phyloP scores from a whole-genome alignment of 2,329 filamentous ascomycete species.

The Xylaria sp. region DNA sequence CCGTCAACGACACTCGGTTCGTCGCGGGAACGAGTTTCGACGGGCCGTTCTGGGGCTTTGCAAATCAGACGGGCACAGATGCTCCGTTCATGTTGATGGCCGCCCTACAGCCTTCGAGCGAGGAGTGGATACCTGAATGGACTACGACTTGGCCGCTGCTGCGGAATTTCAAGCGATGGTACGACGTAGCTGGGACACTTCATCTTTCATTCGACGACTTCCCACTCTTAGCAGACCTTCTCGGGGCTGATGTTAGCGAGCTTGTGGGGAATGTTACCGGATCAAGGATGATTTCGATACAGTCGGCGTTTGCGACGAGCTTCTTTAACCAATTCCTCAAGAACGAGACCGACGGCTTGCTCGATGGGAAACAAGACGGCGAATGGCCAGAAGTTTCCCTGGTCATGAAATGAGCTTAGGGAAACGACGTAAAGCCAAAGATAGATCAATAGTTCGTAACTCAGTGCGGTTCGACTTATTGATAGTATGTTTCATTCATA shows the following conservation, averaged over 20 bases:
- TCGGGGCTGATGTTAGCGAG: not conserved
- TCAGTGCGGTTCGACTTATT: too few relatives aligned
- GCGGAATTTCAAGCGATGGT: slow-evolving; percentile 16
- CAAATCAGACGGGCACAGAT: slow-evolving; percentile 12
- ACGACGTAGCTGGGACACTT: slow-evolving; percentile 14
- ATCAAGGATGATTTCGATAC: slow-evolving; percentile 21
- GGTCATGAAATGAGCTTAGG: not conserved
- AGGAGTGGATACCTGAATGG: slow-evolving; percentile 11
- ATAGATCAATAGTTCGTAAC: not conserved
- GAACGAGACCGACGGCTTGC: not conserved
- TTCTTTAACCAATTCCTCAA: slow-evolving; percentile 30
- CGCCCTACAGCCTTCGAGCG: slow-evolving; percentile 8
- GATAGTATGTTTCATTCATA: not conserved
- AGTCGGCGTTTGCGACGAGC: slow-evolving; percentile 15
- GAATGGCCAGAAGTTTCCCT: slow-evolving; percentile 21
- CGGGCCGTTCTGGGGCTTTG: slow-evolving; percentile 23
- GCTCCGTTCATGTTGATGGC: slow-evolving; percentile 15
- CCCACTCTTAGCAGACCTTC: slow-evolving; percentile 5
- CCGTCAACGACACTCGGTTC: slow-evolving; percentile 25
- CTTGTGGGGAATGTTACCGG: slow-evolving; percentile 21
- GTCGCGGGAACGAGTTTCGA: slow-evolving; percentile 20
- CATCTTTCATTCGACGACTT: slow-evolving; percentile 27
- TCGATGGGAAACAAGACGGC: not conserved
- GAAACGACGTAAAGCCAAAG: not conserved
- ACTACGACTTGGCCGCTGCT: slow-evolving; percentile 12